Evolutionary conservation across 1,139 yeast genomes (phyloP).

Genomic region (Zygosaccharomyces sapae): DNA sequence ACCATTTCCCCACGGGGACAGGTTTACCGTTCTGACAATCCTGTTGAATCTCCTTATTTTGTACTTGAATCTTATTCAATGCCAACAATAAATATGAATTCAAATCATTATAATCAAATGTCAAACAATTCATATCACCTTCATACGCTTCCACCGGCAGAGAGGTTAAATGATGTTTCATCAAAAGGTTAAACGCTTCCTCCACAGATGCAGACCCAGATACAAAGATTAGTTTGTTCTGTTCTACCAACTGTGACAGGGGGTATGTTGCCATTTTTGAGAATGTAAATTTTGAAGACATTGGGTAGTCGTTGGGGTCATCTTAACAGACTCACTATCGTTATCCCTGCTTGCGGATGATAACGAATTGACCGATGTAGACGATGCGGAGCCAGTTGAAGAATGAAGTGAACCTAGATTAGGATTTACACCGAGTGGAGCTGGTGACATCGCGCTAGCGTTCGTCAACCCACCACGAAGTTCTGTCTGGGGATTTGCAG

Average conservation of each 20-base stretch:
- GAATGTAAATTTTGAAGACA: conserved; percentile 27
- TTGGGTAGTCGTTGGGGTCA: conserved; percentile 24
- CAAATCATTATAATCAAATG: conserved; percentile 89
- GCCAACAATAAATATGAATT: conserved; percentile 76
- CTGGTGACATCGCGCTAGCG: conserved; percentile 5
- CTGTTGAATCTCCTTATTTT: conserved; percentile 33
- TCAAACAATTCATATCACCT: conserved; percentile 60
- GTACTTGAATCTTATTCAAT: conserved; percentile 56
- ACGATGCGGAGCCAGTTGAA: conserved; percentile 8
- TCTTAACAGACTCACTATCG: conserved; percentile 12
- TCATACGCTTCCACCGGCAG: conserved; percentile 65
- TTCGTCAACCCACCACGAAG: conserved; percentile 2
- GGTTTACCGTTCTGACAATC: conserved; percentile 37
- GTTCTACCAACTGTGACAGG: conserved; percentile 67
- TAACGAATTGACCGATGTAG: conserved; percentile 9
- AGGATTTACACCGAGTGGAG: conserved; percentile 1
- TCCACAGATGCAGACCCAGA: conserved; percentile 67
- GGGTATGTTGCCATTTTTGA: conserved; percentile 67
- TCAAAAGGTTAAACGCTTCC: conserved; percentile 76
- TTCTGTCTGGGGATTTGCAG: conserved; percentile 6
- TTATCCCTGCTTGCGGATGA: conserved; percentile 2
- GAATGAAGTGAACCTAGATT: conserved; percentile 3
- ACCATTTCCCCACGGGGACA: conserved; percentile 35
- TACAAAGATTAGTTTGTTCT: conserved; percentile 69
- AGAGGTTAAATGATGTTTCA: conserved; percentile 69